Base-by-base conservation (phyloP, 305 asterid species). In the Fraxinus sp. region DNA sequence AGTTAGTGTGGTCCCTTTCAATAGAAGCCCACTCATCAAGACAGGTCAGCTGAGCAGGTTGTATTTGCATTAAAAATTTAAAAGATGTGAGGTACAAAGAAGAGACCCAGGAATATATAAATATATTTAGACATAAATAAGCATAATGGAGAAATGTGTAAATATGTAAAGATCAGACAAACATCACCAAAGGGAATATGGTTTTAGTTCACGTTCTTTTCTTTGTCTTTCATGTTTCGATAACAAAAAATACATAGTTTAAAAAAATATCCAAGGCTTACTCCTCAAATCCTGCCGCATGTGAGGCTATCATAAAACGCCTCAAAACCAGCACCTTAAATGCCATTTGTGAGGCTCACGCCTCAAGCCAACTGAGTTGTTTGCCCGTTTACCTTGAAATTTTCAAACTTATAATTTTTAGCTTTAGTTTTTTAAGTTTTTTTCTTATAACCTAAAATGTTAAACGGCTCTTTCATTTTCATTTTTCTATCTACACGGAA, bases 1-100 rank as follows among this genome's bases (percentile, higher is more conserved):
- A 93, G 79, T 77, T 85, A 74, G 73, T 74, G 78, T 93, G 94
- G 84, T 90, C 95, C 87, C 86, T 85, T 87, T 93, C 97, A 80
- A 86, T 87, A 73, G 82, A 82, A 79, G 90, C 90, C 97, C 97
- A 93, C 83, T 86, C 86, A 64, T 92, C 89, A 85, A 94, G 91
- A 87, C 66, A 79, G 30, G 90, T 71, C 84, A 93, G 77, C 99
- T 97, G 97, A 89, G 78, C 79, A 88, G 71, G 81, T 83, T 73
- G 76, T 20, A 78, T 68, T 80, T 82, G 66, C 78, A 83, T 85
- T 64, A 84, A 78, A 84, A 74, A 41, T 36, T 78, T 72, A 80
- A 9, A 59, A 77, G 80, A 52, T 9, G 33, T 28, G 9, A 76
- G 16, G 32, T 8, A 36, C 46, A 79, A 77, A 62, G 68, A 59